Evolutionary conservation across 495 filamentous ascomycete genomes (phyloP).

Genomic region (Acidomyces sp.): DNA sequence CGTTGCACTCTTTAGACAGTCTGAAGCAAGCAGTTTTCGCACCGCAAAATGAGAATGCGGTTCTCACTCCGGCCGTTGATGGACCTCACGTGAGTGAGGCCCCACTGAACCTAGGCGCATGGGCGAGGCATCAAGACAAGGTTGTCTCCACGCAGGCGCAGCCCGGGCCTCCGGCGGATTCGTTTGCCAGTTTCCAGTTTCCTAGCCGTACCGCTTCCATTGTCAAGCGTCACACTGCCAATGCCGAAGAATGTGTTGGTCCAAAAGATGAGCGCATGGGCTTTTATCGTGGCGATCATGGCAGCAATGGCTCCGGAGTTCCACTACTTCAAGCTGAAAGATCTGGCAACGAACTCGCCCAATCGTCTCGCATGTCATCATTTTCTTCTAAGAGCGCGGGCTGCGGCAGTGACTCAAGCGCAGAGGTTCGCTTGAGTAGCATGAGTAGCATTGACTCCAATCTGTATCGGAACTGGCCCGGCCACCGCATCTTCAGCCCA

Average conservation of each 20-base stretch:
- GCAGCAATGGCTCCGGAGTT: background rate
- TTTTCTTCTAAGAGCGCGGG: background rate
- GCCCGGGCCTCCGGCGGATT: background rate
- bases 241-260: background rate
- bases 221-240: background rate
- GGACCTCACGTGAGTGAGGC: constrained; percentile 3
- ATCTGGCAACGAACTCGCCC: background rate
- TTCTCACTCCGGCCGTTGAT: constrained; percentile 10
- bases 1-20: constrained; percentile 3
- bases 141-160: background rate
- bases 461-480: constrained; percentile 8
- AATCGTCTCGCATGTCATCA: background rate
- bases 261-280: background rate
- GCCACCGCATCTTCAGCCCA: constrained; percentile 7
- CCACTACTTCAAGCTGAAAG: background rate
- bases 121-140: constrained; percentile 2
- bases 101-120: constrained; percentile 8
- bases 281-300: background rate
- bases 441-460: constrained; percentile 12
- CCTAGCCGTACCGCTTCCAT: constrained; percentile 5
- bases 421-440: constrained; percentile 1
- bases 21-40: constrained; percentile 10
- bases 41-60: constrained; percentile 9
- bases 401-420: background rate
- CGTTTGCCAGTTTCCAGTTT: constrained; percentile 1